Percentiles rank a stretch among this genome's conserved stretches.
Evolutionary conservation across 2,329 filamentous ascomycete genomes (phyloP).

Genomic region (Monosporascus ibericus): DNA sequence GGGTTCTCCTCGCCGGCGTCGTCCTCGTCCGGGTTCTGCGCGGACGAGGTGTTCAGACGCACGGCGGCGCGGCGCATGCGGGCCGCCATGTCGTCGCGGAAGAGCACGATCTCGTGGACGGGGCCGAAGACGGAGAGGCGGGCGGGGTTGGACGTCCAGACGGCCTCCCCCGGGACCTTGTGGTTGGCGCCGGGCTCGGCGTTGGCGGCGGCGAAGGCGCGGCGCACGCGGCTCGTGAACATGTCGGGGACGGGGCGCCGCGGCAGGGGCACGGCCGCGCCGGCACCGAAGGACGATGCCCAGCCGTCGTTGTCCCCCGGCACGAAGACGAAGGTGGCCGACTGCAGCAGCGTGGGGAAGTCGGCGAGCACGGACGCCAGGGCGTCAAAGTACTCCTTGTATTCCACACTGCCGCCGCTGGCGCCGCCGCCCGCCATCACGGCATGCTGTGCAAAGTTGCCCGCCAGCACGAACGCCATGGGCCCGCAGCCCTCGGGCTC

Average conservation of each 20-base stretch:
- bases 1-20: constrained; percentile 28
- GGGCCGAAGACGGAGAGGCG: constrained; percentile 81
- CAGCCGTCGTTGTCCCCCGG: constrained; percentile 98
- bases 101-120: constrained; percentile 77
- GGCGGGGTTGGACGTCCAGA: constrained; percentile 87
- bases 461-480: constrained; percentile 74
- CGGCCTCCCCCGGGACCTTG: constrained; percentile 44
- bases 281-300: constrained; percentile 77
- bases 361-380: constrained; percentile 78
- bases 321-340: constrained; percentile 83
- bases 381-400: constrained; percentile 92
- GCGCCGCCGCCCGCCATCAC: constrained; percentile 63
- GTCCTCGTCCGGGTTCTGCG: constrained; percentile 12
- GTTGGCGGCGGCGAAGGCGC: constrained; percentile 75
- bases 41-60: constrained; percentile 49
- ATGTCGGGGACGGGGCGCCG: constrained; percentile 72
- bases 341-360: constrained; percentile 72
- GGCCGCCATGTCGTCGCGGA: constrained; percentile 79
- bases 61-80: constrained; percentile 73
- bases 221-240: constrained; percentile 81
- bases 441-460: constrained; percentile 70
- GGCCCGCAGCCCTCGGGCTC: constrained; percentile 61
- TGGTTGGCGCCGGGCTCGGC: constrained; percentile 53
- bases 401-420: constrained; percentile 80
- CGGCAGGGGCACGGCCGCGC: constrained; percentile 65